Conservation (phyloP, 169 alveolate genomes). For the Babesia bovis region DNA sequence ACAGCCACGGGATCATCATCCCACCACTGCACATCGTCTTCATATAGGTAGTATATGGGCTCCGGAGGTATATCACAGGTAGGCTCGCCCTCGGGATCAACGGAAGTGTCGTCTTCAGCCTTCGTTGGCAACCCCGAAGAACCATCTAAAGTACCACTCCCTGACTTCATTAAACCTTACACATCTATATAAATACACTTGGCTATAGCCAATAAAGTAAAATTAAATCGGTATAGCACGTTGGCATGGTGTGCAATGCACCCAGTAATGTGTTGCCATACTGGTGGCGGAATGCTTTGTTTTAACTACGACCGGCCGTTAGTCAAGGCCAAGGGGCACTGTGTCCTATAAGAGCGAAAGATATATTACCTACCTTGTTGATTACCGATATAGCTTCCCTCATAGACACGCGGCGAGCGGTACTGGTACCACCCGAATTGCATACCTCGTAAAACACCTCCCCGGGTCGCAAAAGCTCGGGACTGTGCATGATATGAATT, state of each 20-base stretch:
- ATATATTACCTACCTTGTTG: constrained; percentile 12
- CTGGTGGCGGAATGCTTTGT: background rate
- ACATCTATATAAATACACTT: too few species aligned
- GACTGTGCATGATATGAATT: background rate
- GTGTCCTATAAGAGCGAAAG: background rate
- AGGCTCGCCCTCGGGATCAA: too few species aligned
- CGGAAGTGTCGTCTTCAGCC: background rate
- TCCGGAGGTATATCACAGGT: background rate
- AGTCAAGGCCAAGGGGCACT: constrained; percentile 18
- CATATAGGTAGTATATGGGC: constrained; percentile 26
- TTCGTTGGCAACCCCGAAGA: too few species aligned
- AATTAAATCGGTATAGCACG: too few species aligned
- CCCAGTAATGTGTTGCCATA: constrained; percentile 28
- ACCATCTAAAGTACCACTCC: background rate
- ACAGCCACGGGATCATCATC: constrained; percentile 2
- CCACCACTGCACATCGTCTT: constrained; percentile 29
- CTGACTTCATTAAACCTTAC: too few species aligned
- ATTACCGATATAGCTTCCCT: constrained; percentile 40
- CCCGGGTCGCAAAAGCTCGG: constrained; percentile 42
- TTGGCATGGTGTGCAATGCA: constrained; percentile 23
- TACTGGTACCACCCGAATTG: constrained; percentile 51
- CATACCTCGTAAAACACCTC: constrained; percentile 54
- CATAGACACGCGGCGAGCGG: constrained; percentile 12
- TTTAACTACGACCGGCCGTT: constrained; percentile 1
- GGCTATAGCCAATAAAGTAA: too few species aligned